Conservation (phyloP, 208 protist species). For the Acanthamoeba triangularis region DNA sequence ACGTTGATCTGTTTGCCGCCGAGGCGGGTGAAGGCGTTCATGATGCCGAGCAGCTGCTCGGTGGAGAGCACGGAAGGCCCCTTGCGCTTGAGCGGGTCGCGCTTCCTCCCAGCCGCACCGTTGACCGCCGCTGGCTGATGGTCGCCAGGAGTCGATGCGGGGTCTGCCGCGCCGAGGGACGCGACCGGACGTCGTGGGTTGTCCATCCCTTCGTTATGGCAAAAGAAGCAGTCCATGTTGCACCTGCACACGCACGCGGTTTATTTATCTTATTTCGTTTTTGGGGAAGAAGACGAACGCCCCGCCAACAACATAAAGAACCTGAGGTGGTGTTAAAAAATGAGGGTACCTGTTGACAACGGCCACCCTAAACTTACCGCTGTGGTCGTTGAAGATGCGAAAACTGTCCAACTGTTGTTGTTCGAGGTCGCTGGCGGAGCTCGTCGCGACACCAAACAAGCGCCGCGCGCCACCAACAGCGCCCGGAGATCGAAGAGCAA, state of each 20-base stretch:
- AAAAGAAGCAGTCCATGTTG: conserved; percentile 74
- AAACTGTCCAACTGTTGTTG: not conserved
- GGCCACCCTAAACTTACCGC: not conserved
- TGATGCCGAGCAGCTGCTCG: not conserved
- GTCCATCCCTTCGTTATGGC: conserved; percentile 69
- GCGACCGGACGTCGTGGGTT: not conserved
- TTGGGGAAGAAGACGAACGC: too few relatives aligned
- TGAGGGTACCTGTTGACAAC: not conserved
- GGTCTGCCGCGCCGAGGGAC: not conserved
- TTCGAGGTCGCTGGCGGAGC: too few relatives aligned
- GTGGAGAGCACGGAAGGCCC: not conserved
- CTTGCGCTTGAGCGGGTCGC: conserved; percentile 17
- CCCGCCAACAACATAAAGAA: too few relatives aligned
- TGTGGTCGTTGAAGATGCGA: not conserved
- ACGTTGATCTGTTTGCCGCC: conserved; percentile 69
- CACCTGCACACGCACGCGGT: conserved; percentile 16
- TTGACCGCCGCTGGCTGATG: not conserved
- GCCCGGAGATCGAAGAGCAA: too few relatives aligned
- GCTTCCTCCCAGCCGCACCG: not conserved
- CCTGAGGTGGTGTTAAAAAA: too few relatives aligned
- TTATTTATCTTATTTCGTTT: too few relatives aligned
- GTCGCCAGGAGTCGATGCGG: not conserved
- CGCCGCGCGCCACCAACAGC: too few relatives aligned
- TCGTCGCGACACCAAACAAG: too few relatives aligned
- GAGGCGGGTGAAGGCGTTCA: conserved; percentile 37